A percentile compares a stretch with the other conserved stretches of the same genome.
Evolutionary conservation across 176 grass and related monocot species (phyloP).

Genomic region (Aegilops umbellulata): DNA sequence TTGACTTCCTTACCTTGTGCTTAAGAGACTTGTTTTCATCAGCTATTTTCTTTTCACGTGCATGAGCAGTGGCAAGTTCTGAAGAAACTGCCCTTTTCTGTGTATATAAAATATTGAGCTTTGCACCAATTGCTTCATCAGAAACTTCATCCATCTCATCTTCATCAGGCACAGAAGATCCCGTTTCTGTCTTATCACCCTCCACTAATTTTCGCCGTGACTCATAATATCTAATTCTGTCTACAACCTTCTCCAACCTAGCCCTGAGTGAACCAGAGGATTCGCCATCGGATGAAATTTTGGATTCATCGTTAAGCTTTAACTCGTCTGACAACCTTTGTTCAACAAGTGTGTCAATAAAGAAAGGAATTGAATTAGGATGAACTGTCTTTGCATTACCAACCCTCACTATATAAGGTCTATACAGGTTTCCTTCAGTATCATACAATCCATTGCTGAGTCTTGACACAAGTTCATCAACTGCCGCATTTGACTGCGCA

Average conservation of each 20-base stretch:
- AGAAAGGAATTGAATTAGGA: conserved; percentile 78
- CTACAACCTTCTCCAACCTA: conserved; percentile 82
- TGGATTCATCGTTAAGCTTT: conserved; percentile 42
- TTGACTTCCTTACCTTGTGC: conserved; percentile 84
- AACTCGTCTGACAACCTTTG: conserved; percentile 72
- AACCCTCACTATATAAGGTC: conserved; percentile 86
- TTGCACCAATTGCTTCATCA: conserved; percentile 70
- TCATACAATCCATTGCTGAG: conserved; percentile 75
- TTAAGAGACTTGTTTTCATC: conserved; percentile 80
- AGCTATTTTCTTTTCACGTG: conserved; percentile 72
- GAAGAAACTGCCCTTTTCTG: conserved; percentile 82
- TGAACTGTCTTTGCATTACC: conserved; percentile 94
- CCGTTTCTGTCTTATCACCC: conserved; percentile 42
- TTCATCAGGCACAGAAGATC: conserved; percentile 32
- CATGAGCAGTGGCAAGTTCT: conserved; percentile 77
- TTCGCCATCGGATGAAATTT: conserved; percentile 53
- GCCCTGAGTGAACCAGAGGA: conserved; percentile 73
- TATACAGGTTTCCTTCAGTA: conserved; percentile 69
- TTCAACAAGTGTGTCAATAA: conserved; percentile 95
- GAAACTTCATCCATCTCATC: conserved; percentile 58
- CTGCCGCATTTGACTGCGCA: conserved; percentile 93
- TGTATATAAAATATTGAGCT: conserved; percentile 77
- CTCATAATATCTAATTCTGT: conserved; percentile 85
- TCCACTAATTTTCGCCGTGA: conserved; percentile 69
- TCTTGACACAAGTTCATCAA: conserved; percentile 95